phyloP scores from a whole-genome alignment of 2,329 filamentous ascomycete genomes.

The Talaromyces sp. region DNA sequence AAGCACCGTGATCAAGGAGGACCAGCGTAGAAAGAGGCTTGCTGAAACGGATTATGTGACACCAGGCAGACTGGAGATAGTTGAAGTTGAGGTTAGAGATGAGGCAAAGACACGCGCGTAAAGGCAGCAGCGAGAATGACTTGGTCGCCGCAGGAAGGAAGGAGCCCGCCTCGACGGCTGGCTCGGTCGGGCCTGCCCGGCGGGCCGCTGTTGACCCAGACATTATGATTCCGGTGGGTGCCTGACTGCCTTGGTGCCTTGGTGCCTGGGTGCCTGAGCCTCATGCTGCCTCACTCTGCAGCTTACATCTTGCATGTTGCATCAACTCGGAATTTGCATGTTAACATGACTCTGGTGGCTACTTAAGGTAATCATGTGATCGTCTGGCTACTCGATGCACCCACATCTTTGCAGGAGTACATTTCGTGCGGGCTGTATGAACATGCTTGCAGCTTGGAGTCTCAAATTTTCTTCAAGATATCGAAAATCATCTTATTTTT shows the following conservation, averaged over 20 bases:
- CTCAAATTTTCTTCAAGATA: neutral
- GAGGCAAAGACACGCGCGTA: neutral
- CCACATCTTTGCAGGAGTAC: neutral
- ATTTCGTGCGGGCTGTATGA: neutral
- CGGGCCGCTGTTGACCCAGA: conserved; percentile 11
- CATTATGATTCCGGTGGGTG: neutral
- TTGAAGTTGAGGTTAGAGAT: neutral
- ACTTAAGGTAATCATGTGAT: neutral
- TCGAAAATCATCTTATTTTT: neutral
- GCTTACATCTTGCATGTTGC: no score
- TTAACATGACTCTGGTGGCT: neutral
- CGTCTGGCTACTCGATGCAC: no score
- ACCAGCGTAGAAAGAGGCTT: neutral
- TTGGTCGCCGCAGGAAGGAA: neutral
- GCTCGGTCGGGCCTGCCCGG: neutral
- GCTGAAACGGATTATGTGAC: neutral
- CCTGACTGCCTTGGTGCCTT: neutral
- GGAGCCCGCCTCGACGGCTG: neutral
- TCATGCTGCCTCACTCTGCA: neutral
- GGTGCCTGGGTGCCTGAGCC: neutral
- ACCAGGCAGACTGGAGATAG: neutral
- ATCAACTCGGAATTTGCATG: neutral
- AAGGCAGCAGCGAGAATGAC: neutral
- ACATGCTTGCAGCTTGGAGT: no score
- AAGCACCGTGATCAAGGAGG: neutral